phyloP scores from a whole-genome alignment of 208 protist genomes.

The Leishmania major region DNA sequence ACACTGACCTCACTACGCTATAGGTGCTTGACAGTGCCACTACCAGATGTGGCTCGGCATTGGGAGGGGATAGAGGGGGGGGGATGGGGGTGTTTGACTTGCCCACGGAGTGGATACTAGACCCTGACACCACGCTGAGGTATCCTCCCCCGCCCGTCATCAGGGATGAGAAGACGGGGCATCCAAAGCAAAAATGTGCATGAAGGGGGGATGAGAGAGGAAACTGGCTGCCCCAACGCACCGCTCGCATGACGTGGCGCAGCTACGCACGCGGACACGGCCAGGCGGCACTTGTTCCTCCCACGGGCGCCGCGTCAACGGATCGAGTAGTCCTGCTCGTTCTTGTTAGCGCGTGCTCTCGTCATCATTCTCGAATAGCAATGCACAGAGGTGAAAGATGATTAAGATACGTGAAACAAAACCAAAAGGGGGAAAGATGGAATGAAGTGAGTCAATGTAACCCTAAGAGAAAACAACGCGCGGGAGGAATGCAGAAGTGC shows the following conservation, averaged over 20 bases:
- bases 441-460: slow-evolving; percentile 4
- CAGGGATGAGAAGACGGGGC: not conserved
- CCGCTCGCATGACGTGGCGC: not conserved
- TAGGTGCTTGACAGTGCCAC: not conserved
- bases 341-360: not conserved
- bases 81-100: not conserved
- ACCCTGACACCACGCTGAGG: not conserved
- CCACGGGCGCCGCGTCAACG: not conserved
- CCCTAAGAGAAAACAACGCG: not conserved
- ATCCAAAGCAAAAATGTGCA: not conserved
- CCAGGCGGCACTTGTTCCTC: not conserved
- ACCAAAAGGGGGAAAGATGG: slow-evolving; percentile 8
- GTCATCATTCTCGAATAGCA: not conserved
- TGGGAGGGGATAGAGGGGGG: not conserved
- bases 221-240: not conserved
- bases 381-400: not conserved
- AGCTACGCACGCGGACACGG: not conserved
- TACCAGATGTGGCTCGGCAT: not conserved
- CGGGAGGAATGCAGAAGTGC: not conserved
- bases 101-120: not conserved
- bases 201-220: not conserved
- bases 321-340: not conserved
- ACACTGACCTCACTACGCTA: not conserved
- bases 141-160: not conserved
- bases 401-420: not conserved